A percentile compares a stretch with the other conserved stretches of the same genome.
Conservation (phyloP, 208 protist genomes). For the Trypanosoma grayi region DNA sequence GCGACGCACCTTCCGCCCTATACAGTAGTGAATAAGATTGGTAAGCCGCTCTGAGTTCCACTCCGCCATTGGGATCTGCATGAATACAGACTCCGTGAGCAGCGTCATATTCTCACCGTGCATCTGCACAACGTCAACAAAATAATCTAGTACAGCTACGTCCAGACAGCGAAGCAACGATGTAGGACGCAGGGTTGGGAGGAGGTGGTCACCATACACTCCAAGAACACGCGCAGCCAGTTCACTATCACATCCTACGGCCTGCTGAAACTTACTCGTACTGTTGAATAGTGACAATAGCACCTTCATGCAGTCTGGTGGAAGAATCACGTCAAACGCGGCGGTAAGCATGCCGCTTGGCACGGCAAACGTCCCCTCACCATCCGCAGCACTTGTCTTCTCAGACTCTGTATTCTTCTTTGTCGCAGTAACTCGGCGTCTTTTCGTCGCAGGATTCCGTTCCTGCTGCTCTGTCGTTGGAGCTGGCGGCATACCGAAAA, state of each 20-base stretch:
- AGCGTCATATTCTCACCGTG: slow-evolving; percentile 24
- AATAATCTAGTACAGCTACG: slow-evolving; percentile 45
- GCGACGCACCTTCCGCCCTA: slow-evolving; percentile 12
- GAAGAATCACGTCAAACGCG: slow-evolving; percentile 43
- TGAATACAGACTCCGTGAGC: slow-evolving; percentile 20
- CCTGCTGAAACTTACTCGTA: slow-evolving; percentile 42
- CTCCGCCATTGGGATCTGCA: slow-evolving; percentile 14
- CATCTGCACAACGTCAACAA: slow-evolving; percentile 53
- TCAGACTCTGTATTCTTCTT: slow-evolving; percentile 10
- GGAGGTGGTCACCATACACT: slow-evolving; percentile 46
- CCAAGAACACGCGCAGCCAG: slow-evolving; percentile 47
- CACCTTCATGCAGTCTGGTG: slow-evolving; percentile 42
- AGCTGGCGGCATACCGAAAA: slow-evolving; percentile 34
- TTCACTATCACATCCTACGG: slow-evolving; percentile 46
- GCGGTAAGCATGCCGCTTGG: slow-evolving; percentile 32
- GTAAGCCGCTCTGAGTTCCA: slow-evolving; percentile 14
- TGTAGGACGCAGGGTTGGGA: slow-evolving; percentile 42
- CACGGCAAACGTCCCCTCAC: slow-evolving; percentile 5
- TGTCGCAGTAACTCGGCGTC: neutral
- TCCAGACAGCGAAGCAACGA: slow-evolving; percentile 51
- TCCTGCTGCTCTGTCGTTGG: neutral
- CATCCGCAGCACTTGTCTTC: neutral
- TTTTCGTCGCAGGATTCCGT: slow-evolving; percentile 11
- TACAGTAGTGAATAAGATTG: slow-evolving; percentile 11
- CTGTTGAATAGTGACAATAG: slow-evolving; percentile 57